phyloP scores from a whole-genome alignment of 2,329 filamentous ascomycete genomes.

The Cercospora sp. region DNA sequence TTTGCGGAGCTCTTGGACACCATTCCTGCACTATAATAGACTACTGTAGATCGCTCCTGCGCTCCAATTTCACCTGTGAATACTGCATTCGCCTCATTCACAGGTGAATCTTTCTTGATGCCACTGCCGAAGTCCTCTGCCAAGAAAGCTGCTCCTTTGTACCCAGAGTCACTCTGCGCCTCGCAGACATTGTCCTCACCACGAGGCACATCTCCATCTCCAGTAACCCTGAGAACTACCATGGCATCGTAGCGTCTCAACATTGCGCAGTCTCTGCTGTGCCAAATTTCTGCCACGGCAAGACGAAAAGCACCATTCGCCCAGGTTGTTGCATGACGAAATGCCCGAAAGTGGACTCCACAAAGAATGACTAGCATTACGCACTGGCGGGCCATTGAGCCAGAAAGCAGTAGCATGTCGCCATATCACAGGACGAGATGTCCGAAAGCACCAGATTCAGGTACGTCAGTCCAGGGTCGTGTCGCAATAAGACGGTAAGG shows the following conservation, averaged over 20 bases:
- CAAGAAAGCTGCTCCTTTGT: neutral
- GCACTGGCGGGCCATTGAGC: neutral
- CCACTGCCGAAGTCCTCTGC: neutral
- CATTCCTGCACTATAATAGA: neutral
- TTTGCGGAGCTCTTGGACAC: neutral
- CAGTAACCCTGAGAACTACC: neutral
- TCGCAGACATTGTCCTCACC: neutral
- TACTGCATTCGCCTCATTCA: neutral
- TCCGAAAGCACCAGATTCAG: neutral
- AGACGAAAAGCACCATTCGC: neutral
- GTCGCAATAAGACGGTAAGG: neutral
- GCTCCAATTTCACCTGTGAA: neutral
- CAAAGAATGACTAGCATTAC: neutral
- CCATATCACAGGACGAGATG: neutral
- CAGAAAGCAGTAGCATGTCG: neutral
- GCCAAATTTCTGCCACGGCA: neutral
- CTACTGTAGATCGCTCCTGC: neutral
- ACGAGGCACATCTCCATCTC: neutral
- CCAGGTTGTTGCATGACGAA: neutral
- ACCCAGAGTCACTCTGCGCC: neutral
- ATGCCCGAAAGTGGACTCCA: neutral
- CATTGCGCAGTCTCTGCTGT: neutral
- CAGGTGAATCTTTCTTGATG: neutral
- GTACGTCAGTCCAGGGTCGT: neutral
- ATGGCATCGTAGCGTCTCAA: neutral